A percentile compares a stretch with the other conserved stretches of the same genome.
Evolutionary conservation across 768 basidiomycete genomes (phyloP).

Genomic region (Cyclocybe cylindracea): DNA sequence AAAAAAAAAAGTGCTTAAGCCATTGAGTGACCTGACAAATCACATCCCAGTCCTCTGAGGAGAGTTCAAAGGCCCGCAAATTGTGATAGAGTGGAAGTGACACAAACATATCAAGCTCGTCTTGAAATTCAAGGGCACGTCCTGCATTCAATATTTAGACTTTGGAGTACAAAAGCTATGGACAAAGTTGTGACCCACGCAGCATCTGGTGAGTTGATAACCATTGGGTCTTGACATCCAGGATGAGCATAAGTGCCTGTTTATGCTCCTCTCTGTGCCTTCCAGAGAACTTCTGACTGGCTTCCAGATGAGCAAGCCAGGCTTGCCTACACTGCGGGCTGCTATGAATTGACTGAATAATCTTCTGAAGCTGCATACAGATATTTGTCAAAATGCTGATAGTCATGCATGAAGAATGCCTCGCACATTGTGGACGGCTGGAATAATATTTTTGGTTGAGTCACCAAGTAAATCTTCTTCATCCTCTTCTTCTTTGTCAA

Average conservation of each 20-base stretch:
- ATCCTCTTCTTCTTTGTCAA: background rate
- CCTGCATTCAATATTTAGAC: constrained; percentile 10
- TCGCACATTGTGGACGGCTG: constrained; percentile 14
- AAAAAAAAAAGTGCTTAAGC: constrained; percentile 26
- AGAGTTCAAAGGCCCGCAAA: constrained; percentile 17
- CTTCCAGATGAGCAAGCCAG: constrained; percentile 7
- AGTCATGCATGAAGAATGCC: background rate
- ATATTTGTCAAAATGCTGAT: background rate
- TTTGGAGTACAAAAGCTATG: background rate
- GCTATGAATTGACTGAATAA: constrained; percentile 6
- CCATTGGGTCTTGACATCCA: constrained; percentile 31
- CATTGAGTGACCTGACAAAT: constrained; percentile 19
- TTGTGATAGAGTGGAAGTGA: constrained; percentile 11
- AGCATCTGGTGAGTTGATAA: constrained; percentile 32
- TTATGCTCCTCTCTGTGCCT: background rate
- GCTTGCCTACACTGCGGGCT: constrained; percentile 11
- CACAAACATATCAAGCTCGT: constrained; percentile 15
- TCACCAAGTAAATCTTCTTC: background rate
- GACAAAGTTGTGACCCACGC: constrained; percentile 12
- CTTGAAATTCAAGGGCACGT: constrained; percentile 19
- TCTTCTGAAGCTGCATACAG: constrained; percentile 20
- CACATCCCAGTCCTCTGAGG: constrained; percentile 23
- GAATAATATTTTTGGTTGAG: background rate
- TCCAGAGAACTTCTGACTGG: constrained; percentile 8
- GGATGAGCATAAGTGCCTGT: constrained; percentile 24